Evolutionary conservation across 192 early-diverging fungal species (phyloP).

Genomic region (Podila horticola): DNA sequence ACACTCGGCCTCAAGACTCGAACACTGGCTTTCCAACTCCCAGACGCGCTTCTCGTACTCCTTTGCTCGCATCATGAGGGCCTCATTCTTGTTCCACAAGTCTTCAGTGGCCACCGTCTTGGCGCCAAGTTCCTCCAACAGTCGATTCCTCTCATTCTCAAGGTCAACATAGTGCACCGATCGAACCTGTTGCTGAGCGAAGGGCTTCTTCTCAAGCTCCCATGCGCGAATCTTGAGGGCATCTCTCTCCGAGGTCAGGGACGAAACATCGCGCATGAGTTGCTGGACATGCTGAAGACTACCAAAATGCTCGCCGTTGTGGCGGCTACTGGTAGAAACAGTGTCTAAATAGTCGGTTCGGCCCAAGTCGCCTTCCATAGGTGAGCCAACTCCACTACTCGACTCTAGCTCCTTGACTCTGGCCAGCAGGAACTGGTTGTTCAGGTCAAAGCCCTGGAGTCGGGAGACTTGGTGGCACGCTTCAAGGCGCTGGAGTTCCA

Average conservation of each 20-base stretch:
- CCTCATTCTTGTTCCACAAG: constrained; percentile 18
- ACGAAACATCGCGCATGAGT: constrained; percentile 5
- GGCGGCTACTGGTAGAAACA: not conserved
- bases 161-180: constrained; percentile 9
- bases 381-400: not conserved
- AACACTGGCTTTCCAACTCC: constrained; percentile 22
- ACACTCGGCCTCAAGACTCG: constrained; percentile 12
- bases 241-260: constrained; percentile 19
- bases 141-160: constrained; percentile 22
- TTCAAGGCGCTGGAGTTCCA: constrained; percentile 13
- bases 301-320: not conserved
- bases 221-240: constrained; percentile 15
- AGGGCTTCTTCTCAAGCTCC: constrained; percentile 28
- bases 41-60: constrained; percentile 28
- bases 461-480: constrained; percentile 14
- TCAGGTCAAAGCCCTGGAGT: constrained; percentile 10
- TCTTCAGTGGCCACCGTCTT: constrained; percentile 23
- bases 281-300: not conserved
- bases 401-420: constrained; percentile 51
- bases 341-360: not conserved
- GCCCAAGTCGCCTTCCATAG: not conserved
- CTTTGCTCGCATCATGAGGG: constrained; percentile 18
- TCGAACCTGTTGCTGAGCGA: constrained; percentile 10
- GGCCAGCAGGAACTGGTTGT: constrained; percentile 31
- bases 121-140: constrained; percentile 18